Conservation (phyloP, 768 basidiomycete species). For the Rhizopogon sp. region DNA sequence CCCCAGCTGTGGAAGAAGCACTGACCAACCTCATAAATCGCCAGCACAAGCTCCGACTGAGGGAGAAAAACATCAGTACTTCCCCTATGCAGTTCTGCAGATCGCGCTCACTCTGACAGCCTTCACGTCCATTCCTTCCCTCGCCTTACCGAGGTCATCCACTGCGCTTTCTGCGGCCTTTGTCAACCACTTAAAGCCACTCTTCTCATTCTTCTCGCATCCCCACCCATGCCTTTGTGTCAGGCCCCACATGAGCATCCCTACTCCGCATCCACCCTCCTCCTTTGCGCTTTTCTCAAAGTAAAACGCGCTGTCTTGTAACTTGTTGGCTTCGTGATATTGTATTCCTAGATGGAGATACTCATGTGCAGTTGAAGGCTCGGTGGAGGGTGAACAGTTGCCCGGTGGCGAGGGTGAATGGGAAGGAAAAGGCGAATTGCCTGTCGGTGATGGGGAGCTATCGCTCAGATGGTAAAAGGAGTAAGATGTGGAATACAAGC, state of each 20-base stretch:
- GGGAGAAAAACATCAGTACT: neutral
- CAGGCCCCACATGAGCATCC: slow-evolving; percentile 92
- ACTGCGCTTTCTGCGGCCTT: slow-evolving; percentile 80
- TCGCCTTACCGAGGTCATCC: slow-evolving; percentile 63
- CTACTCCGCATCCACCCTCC: slow-evolving; percentile 77
- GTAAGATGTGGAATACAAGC: slow-evolving; percentile 53
- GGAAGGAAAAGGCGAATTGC: slow-evolving; percentile 9
- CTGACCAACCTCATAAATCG: slow-evolving; percentile 89
- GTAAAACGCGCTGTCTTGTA: slow-evolving; percentile 61
- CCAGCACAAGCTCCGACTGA: slow-evolving; percentile 77
- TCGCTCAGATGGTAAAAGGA: slow-evolving; percentile 62
- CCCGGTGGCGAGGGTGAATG: slow-evolving; percentile 12
- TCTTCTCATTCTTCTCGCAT: slow-evolving; percentile 69
- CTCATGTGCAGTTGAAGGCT: slow-evolving; percentile 49
- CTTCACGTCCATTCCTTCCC: slow-evolving; percentile 45
- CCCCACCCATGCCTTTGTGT: slow-evolving; percentile 89
- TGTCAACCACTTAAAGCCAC: slow-evolving; percentile 78
- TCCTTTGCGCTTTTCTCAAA: slow-evolving; percentile 75
- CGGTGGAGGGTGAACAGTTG: slow-evolving; percentile 13
- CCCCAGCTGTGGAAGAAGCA: slow-evolving; percentile 95
- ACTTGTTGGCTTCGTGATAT: slow-evolving; percentile 69
- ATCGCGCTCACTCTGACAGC: slow-evolving; percentile 46
- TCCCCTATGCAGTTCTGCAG: neutral
- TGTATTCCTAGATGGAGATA: slow-evolving; percentile 74
- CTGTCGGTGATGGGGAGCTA: slow-evolving; percentile 39